phyloP scores from a whole-genome alignment of 768 basidiomycete species.

The Hebeloma cylindrosporum region DNA sequence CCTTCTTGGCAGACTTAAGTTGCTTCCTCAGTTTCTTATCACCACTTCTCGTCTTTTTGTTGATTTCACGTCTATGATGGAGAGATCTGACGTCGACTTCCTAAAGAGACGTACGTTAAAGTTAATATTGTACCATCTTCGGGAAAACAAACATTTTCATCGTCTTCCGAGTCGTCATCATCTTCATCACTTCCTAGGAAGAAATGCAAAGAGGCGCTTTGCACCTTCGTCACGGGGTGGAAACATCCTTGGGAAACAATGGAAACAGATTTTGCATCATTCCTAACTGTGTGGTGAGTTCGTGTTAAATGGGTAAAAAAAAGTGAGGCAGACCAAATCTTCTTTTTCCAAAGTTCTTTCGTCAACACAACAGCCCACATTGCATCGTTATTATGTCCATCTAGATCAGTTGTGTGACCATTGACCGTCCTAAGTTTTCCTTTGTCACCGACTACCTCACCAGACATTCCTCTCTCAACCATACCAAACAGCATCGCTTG shows the following conservation, averaged over 20 bases:
- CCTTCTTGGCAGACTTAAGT: slow-evolving; percentile 75
- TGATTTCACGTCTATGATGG: slow-evolving; percentile 86
- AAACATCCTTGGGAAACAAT: slow-evolving; percentile 91
- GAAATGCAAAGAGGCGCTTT: slow-evolving; percentile 92
- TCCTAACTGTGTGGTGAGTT: slow-evolving; percentile 47
- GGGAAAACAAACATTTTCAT: slow-evolving; percentile 48
- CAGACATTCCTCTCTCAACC: slow-evolving; percentile 91
- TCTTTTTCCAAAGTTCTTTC: slow-evolving; percentile 92
- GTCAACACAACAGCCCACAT: slow-evolving; percentile 97
- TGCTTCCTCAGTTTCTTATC: slow-evolving; percentile 79
- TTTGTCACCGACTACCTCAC: slow-evolving; percentile 79
- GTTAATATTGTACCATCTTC: neutral
- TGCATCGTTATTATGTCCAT: slow-evolving; percentile 67
- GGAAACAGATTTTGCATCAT: slow-evolving; percentile 88
- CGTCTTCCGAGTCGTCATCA: slow-evolving; percentile 69
- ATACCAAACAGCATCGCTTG: slow-evolving; percentile 95
- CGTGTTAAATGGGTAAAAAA: neutral
- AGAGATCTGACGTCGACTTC: slow-evolving; percentile 69
- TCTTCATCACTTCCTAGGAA: slow-evolving; percentile 90
- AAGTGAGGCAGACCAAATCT: slow-evolving; percentile 63
- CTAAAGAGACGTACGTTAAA: slow-evolving; percentile 34
- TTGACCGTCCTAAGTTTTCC: slow-evolving; percentile 59
- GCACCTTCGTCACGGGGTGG: slow-evolving; percentile 92
- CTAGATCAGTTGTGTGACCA: slow-evolving; percentile 37
- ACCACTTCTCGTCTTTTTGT: slow-evolving; percentile 85